These are phyloP conservation scores for Camellia oleifera DNA, from an alignment of 179 eudicot species.

Conservation along the genomic window DNA sequence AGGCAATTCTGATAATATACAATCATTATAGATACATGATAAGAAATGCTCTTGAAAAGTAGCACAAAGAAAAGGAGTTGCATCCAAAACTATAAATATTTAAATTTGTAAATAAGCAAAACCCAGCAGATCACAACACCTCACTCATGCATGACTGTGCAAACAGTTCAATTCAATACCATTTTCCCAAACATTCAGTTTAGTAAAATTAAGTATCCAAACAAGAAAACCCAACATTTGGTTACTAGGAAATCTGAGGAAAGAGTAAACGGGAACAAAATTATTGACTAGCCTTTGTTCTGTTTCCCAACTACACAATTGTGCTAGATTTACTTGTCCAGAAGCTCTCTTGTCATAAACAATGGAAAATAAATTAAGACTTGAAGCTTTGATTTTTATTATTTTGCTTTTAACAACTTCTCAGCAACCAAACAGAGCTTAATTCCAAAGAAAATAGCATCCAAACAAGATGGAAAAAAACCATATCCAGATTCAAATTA, in stretches of 20 bases:
- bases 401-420: background rate
- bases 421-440: background rate
- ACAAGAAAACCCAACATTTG: background rate
- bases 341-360: background rate
- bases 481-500: background rate
- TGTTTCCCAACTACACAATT: background rate
- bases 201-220: background rate
- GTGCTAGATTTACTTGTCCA: background rate
- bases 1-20: background rate
- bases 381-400: background rate
- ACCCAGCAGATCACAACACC: conserved; percentile 2
- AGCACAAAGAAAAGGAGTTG: background rate
- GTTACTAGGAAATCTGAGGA: background rate
- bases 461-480: background rate
- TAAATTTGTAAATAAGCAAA: background rate
- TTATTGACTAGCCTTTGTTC: background rate
- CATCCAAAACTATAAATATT: background rate
- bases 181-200: background rate
- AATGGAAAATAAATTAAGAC: background rate
- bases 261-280: background rate
- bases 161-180: conserved; percentile 14
- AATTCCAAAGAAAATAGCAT: conserved; percentile 1
- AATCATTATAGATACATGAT: background rate
- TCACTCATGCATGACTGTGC: background rate
- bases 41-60: background rate